Base-by-base conservation (phyloP, 305 asterid species). In the Fraxinus baroniana region DNA sequence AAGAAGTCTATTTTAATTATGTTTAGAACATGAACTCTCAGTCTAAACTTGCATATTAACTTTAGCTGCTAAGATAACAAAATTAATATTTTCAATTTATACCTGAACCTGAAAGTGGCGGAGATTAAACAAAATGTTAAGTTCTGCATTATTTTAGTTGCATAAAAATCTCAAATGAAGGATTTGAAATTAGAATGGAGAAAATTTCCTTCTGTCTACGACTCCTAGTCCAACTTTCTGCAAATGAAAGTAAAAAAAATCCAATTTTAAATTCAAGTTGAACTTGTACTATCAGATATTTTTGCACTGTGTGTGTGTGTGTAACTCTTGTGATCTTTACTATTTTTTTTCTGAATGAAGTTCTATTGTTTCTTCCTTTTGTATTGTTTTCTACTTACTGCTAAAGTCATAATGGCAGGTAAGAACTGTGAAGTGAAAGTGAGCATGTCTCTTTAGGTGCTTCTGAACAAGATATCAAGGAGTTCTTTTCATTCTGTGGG, bases 401-500 rank as follows among this genome's bases (percentile, higher is more conserved):
- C 10, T 22, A 78, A 26, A 66, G 55, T 86, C 82, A 76, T 77
- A 49, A 79, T 88, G 77, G 68, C 89, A 92, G 95, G 89, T 84
- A 18, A 92, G 86, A 86, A 89, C 93, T 70, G 97, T 92, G 88
- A 0, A 26, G 97, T 92, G 88, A 0, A 26, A 89, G 97, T 92
- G 82, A 88, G 91, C 91, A 91, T 87, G 90, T 92, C 82, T 93
- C 97, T 8, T 84, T 92, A 7, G 72, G 97, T 83, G 97, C 97
- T 17, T 83, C 93, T 13, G 95, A 91, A 78, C 90, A 87, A 76
- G 97, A 93, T 80, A 87, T 93, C 81, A 89, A 88, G 89, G 97
- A 92, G 90, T 93, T 93, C 90, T 93, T 93, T 84, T 92, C 97
- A 12, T 92, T 93, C 91, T 91, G 97, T 2, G 97, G 97, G 49